phyloP scores from a whole-genome alignment of 352 stramenopile genomes.

The Elongisporangium anandrum region DNA sequence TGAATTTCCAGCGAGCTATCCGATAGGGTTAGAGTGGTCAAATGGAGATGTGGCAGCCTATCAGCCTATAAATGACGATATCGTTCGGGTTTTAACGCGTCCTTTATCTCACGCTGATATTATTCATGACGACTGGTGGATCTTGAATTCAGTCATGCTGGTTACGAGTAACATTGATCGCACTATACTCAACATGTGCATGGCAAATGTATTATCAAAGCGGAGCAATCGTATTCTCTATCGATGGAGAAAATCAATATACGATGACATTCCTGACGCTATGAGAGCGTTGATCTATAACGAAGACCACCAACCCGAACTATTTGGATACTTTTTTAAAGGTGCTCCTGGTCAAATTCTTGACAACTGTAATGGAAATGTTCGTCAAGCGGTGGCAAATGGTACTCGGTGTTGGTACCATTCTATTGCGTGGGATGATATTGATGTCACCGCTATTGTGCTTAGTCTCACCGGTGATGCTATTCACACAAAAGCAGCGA shows the following conservation, averaged over 20 bases:
- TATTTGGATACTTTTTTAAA: conserved; percentile 15
- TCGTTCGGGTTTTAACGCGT: background rate
- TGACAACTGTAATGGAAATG: conserved; percentile 10
- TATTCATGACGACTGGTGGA: background rate
- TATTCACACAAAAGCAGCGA: no score
- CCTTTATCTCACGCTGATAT: conserved; percentile 1
- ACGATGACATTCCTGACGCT: no score
- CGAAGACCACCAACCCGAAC: conserved; percentile 4
- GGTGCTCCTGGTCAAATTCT: conserved; percentile 7
- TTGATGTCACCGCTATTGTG: background rate
- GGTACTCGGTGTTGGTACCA: conserved; percentile 6
- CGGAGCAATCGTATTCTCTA: background rate
- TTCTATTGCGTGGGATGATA: conserved; percentile 9
- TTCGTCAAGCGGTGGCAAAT: conserved; percentile 3
- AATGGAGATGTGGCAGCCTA: conserved; percentile 1
- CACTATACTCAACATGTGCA: conserved; percentile 4
- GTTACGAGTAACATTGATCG: conserved; percentile 15
- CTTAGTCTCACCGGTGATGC: no score
- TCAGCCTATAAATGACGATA: conserved; percentile 3
- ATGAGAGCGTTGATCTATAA: conserved; percentile 4
- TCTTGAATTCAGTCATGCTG: conserved; percentile 7
- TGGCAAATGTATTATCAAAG: background rate
- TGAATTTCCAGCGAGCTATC: conserved; percentile 1
- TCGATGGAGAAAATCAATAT: conserved; percentile 4
- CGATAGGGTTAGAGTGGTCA: background rate